These are phyloP conservation scores for Aristolochia fimbriata DNA, from an alignment of 164 flowering plant genomes.

Conservation along the genomic window DNA sequence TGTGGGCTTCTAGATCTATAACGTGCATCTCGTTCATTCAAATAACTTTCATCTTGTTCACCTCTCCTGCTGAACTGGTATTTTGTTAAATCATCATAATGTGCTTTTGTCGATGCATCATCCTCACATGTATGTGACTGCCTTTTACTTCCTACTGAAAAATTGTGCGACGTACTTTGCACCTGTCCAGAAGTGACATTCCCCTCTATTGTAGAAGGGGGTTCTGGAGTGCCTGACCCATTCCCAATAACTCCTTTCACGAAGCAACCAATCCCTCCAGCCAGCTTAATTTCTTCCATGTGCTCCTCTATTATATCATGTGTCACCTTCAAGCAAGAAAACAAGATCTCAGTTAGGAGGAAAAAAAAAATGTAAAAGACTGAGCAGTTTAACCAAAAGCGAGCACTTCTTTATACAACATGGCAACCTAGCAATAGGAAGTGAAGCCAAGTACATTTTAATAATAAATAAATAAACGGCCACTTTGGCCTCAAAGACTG, in stretches of 20 bases:
- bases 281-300: slow-evolving; percentile 75
- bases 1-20: slow-evolving; percentile 31
- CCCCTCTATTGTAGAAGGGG: slow-evolving; percentile 10
- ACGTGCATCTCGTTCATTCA: slow-evolving; percentile 15
- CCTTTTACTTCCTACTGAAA: slow-evolving; percentile 14
- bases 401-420: too few relatives aligned
- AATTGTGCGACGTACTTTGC: slow-evolving; percentile 6
- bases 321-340: slow-evolving; percentile 42
- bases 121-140: slow-evolving; percentile 9
- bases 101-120: slow-evolving; percentile 6
- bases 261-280: slow-evolving; percentile 64
- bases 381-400: too few relatives aligned
- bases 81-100: slow-evolving; percentile 5
- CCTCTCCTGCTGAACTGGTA: slow-evolving; percentile 11
- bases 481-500: too few relatives aligned
- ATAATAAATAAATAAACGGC: too few relatives aligned
- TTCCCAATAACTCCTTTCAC: slow-evolving; percentile 33
- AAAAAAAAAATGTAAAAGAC: neutral
- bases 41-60: neutral
- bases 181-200: slow-evolving; percentile 10
- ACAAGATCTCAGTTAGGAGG: slow-evolving; percentile 1
- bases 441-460: too few relatives aligned
- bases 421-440: too few relatives aligned
- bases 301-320: slow-evolving; percentile 79
- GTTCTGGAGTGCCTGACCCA: slow-evolving; percentile 9